Conservation (phyloP, 192 early-diverging fungal species). For the Linnemannia schmuckeri region DNA sequence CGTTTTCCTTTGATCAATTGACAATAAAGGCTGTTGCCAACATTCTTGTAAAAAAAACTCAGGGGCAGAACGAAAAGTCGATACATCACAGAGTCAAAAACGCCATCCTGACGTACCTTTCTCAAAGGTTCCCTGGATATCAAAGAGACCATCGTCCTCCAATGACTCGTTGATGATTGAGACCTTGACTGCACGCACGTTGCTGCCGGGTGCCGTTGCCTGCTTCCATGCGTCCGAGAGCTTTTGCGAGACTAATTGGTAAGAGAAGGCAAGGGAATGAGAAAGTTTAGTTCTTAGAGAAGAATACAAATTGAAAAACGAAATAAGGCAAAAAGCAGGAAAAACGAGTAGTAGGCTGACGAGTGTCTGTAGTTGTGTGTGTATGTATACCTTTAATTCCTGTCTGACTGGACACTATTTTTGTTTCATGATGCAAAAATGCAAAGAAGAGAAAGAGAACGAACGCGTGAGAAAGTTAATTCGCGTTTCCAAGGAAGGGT, state of each 20-base stretch:
- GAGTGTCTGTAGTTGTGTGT: neutral
- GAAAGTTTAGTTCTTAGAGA: neutral
- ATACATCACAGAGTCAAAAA: neutral
- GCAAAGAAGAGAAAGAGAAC: neutral
- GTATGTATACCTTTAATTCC: conserved; percentile 45
- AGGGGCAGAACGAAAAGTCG: neutral
- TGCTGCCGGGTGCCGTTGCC: conserved; percentile 23
- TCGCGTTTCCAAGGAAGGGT: neutral
- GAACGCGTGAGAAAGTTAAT: neutral
- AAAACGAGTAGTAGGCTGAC: neutral
- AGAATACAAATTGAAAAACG: neutral
- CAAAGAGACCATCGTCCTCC: conserved; percentile 53
- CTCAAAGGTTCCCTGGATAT: conserved; percentile 58
- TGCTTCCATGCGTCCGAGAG: conserved; percentile 43
- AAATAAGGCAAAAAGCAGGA: neutral
- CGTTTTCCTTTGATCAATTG: neutral
- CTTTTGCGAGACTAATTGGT: conserved; percentile 35
- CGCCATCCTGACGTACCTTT: conserved; percentile 24
- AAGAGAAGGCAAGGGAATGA: neutral
- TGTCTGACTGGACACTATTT: conserved; percentile 49
- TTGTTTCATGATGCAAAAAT: neutral
- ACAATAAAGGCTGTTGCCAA: neutral
- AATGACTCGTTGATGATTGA: conserved; percentile 63
- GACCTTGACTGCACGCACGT: conserved; percentile 61
- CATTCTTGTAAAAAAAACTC: neutral